Base-by-base conservation (phyloP, 495 filamentous ascomycete species). In the Penicillium antarcticum region DNA sequence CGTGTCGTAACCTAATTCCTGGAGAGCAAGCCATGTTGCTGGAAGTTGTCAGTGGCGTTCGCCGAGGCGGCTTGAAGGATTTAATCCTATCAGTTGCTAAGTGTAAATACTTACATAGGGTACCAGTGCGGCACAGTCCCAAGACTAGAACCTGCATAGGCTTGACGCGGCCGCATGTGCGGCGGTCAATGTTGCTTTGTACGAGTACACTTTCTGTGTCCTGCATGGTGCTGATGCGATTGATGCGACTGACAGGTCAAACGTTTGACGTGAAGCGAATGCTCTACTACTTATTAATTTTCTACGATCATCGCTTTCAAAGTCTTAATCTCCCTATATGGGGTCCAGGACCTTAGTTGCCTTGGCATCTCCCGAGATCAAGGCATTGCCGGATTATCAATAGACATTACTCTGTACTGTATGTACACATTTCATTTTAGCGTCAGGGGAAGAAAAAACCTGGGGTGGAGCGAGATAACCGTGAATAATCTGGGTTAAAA, bases 61-160 rank as follows among this genome's bases (percentile, higher is more conserved):
- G 1, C 13, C 12, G 14, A 11, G 41, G 5, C 10, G 31, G 34
- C 5, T 13, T 11, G 29, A 26, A 37, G 29, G 38, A 38, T 37
- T 42, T 33, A 13, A 36, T 36, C 34, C 14, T 0, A 13, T 9
- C 9, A 12, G 7, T 51, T 21, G 23, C 18, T 23, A 31, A 11
- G 12, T 24, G 13, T 14, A 11, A 11, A 32, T 14, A 41, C 48
- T 45, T 37, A 57, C 55, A 57, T 10, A 53, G 21, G 10, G 55
- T 57, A 16, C 55, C 55, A 8, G 55, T 57, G 17, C 55, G 36
- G 26, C 49, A 53, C 5, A 57, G 44, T 11, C 55, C 55, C 19
- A 57, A 40, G 13, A 57, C 45, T 8, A 57, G 41, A 12, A 57
- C 45, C 33, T 57, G 12, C 55, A 57, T 57, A 11, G 49, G 48